A percentile compares a stretch with the other conserved stretches of the same genome.
These are phyloP conservation scores for Pichia sp. DNA, from an alignment of 1,139 yeast genomes.

Conservation along the genomic window DNA sequence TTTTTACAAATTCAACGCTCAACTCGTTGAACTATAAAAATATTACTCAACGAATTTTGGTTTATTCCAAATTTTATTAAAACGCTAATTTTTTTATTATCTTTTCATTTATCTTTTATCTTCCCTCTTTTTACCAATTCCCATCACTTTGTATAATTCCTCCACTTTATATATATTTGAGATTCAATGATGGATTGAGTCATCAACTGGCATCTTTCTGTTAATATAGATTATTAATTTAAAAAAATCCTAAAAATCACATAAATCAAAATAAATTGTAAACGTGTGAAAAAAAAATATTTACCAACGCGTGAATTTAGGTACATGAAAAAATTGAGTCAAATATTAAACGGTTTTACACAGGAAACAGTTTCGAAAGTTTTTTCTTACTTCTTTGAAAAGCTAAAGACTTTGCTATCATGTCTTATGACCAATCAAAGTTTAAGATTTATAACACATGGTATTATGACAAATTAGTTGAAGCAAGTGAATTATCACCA, in stretches of 20 bases:
- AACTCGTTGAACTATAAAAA: constrained; percentile 15
- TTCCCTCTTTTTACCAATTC: not conserved
- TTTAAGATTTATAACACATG: no score
- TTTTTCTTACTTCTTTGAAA: no score
- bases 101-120: not conserved
- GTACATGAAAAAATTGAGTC: no score
- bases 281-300: no score
- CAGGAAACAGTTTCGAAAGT: no score
- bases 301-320: no score
- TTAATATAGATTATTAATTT: constrained; percentile 16
- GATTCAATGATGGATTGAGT: constrained; percentile 22
- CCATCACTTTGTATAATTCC: constrained; percentile 15
- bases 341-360: no score
- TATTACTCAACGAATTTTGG: constrained; percentile 10
- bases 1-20: constrained; percentile 14
- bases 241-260: no score
- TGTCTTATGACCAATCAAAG: no score
- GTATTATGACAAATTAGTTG: not conserved
- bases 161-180: constrained; percentile 12
- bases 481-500: not conserved
- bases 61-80: not conserved
- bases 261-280: no score
- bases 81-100: constrained; percentile 7
- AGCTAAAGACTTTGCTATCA: no score
- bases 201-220: constrained; percentile 24